A percentile compares a stretch with the other conserved stretches of the same genome.
These are phyloP conservation scores for Sergeia podlipaevii DNA, from an alignment of 208 protist genomes.

Conservation along the genomic window DNA sequence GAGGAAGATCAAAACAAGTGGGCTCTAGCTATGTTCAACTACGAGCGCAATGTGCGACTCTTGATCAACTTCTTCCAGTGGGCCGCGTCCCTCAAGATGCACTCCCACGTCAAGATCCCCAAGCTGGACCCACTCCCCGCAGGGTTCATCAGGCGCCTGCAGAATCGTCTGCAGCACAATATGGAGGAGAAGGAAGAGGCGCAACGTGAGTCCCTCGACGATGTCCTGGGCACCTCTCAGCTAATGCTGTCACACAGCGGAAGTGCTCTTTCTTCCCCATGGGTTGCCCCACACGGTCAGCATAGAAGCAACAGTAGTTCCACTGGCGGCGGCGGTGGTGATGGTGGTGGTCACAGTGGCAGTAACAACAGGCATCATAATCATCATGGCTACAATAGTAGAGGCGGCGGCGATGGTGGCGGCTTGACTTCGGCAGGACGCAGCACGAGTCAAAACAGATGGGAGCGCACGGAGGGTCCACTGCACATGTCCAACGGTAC, in stretches of 20 bases:
- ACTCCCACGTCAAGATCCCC: neutral
- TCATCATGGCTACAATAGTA: no score
- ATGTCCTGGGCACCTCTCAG: neutral
- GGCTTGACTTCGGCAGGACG: no score
- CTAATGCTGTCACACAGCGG: neutral
- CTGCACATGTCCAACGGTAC: no score
- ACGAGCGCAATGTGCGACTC: neutral
- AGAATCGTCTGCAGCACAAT: neutral
- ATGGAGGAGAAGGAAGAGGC: neutral
- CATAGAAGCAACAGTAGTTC: neutral
- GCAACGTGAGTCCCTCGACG: neutral
- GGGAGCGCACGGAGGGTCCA: no score
- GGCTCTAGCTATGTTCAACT: neutral
- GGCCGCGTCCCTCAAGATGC: neutral
- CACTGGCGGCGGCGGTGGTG: no score
- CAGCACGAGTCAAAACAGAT: no score
- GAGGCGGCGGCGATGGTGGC: no score
- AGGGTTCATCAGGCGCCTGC: neutral
- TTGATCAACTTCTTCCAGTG: neutral
- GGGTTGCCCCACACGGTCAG: neutral
- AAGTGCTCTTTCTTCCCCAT: neutral
- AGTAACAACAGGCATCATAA: no score
- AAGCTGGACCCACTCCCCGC: neutral
- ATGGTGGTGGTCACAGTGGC: no score
- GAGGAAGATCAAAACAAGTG: neutral